These are phyloP conservation scores for Serendipita sp. DNA, from an alignment of 768 basidiomycete genomes.

Conservation along the genomic window DNA sequence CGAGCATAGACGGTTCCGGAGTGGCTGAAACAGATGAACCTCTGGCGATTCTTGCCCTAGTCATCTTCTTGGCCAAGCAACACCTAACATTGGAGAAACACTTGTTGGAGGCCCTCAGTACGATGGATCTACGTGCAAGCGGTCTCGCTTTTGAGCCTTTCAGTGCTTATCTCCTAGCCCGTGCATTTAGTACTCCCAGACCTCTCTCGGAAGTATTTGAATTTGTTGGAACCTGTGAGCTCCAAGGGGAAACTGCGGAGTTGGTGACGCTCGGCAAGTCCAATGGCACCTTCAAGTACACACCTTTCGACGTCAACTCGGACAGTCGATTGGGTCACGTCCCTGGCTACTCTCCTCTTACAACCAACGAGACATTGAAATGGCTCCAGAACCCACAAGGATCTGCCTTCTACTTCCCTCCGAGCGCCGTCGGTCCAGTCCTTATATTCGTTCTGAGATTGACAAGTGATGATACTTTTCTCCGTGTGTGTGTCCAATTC, in stretches of 20 bases:
- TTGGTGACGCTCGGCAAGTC: neutral
- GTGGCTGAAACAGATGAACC: neutral
- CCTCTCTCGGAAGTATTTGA: neutral
- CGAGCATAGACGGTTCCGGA: neutral
- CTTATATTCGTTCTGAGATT: neutral
- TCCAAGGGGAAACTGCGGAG: neutral
- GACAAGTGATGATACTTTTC: neutral
- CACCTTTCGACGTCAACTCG: neutral
- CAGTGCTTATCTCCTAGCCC: neutral
- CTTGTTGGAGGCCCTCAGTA: neutral
- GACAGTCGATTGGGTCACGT: neutral
- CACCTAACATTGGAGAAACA: neutral
- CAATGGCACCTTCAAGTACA: neutral
- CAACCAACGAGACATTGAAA: neutral
- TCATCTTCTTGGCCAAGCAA: neutral
- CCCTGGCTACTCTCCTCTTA: neutral
- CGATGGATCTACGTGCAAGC: neutral
- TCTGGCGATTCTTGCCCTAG: neutral
- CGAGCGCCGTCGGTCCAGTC: neutral
- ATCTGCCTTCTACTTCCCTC: neutral
- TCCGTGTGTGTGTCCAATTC: neutral
- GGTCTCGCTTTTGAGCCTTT: neutral
- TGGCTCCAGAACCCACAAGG: neutral
- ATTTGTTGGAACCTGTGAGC: neutral
- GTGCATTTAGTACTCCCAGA: neutral